A percentile compares a stretch with the other conserved stretches of the same genome.
These are phyloP conservation scores for Pleurotus eryngii DNA, from an alignment of 768 basidiomycete species.

Conservation along the genomic window DNA sequence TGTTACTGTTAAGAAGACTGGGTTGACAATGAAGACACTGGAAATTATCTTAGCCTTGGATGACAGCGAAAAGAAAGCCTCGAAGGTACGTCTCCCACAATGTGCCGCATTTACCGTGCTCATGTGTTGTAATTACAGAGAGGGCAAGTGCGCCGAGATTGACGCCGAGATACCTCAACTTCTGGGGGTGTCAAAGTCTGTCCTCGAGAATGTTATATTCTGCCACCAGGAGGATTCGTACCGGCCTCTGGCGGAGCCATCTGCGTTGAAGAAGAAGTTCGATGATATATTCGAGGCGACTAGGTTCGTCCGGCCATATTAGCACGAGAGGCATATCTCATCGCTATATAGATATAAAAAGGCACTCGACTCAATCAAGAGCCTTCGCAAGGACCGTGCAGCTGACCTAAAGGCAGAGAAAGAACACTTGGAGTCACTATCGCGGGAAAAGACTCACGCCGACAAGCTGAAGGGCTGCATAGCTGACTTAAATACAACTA, in stretches of 20 bases:
- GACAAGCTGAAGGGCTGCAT: conserved; percentile 77
- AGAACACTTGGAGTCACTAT: conserved; percentile 74
- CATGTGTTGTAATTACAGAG: conserved; percentile 43
- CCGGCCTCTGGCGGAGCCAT: conserved; percentile 93
- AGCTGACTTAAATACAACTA: conserved; percentile 52
- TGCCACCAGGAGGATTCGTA: conserved; percentile 99
- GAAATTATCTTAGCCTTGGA: conserved; percentile 84
- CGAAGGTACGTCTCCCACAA: conserved; percentile 57
- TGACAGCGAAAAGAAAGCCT: conserved; percentile 63
- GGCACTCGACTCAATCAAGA: conserved; percentile 89
- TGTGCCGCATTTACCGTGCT: too few species aligned
- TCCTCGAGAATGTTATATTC: conserved; percentile 98
- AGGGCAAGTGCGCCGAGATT: conserved; percentile 91
- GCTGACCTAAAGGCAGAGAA: conserved; percentile 92
- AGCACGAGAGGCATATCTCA: not conserved
- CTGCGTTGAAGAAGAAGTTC: conserved; percentile 95
- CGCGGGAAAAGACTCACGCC: conserved; percentile 79
- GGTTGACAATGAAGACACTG: conserved; percentile 95
- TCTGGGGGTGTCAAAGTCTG: conserved; percentile 95
- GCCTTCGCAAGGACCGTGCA: conserved; percentile 83
- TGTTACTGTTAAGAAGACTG: conserved; percentile 91
- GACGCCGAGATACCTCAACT: conserved; percentile 91
- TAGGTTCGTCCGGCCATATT: conserved; percentile 44
- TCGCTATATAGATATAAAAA: conserved; percentile 78
- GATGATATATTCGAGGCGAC: conserved; percentile 99